A percentile compares a stretch with the other conserved stretches of the same genome.
phyloP scores from a whole-genome alignment of 345 rosid species.

The Microthlaspi erraticum region DNA sequence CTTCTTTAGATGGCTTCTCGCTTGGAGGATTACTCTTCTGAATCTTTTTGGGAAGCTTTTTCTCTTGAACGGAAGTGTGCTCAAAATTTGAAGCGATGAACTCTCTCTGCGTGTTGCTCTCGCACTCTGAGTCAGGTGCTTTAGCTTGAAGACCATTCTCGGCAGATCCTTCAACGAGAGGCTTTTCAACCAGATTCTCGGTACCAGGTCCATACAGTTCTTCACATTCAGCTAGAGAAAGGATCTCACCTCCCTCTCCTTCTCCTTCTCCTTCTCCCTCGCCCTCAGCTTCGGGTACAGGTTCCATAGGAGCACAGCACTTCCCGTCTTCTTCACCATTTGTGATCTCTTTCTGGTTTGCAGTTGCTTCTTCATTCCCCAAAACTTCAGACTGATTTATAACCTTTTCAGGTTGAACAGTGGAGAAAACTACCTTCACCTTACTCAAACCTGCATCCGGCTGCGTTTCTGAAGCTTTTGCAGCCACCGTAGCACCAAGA shows the following conservation, averaged over 20 bases:
- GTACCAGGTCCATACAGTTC: slow-evolving; percentile 88
- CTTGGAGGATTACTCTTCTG: slow-evolving; percentile 47
- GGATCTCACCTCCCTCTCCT: slow-evolving; percentile 44
- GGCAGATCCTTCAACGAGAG: slow-evolving; percentile 50
- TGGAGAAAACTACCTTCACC: slow-evolving; percentile 73
- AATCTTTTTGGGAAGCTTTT: slow-evolving; percentile 36
- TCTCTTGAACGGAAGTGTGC: slow-evolving; percentile 46
- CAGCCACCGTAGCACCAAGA: slow-evolving; percentile 56
- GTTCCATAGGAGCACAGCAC: slow-evolving; percentile 45
- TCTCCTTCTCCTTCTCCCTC: slow-evolving; percentile 42
- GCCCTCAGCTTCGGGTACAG: slow-evolving; percentile 44
- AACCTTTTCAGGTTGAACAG: slow-evolving; percentile 57
- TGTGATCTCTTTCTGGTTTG: slow-evolving; percentile 36
- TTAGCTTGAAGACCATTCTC: slow-evolving; percentile 44
- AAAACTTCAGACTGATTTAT: slow-evolving; percentile 41
- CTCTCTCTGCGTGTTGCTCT: slow-evolving; percentile 37
- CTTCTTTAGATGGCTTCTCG: slow-evolving; percentile 48
- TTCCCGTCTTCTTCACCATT: slow-evolving; percentile 43
- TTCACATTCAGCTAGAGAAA: slow-evolving; percentile 81
- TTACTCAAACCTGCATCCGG: slow-evolving; percentile 61
- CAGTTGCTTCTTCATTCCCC: slow-evolving; percentile 42
- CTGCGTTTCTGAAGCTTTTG: slow-evolving; percentile 52
- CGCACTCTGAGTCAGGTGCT: slow-evolving; percentile 46
- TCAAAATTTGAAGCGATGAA: slow-evolving; percentile 35
- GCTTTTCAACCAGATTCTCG: slow-evolving; percentile 62